Evolutionary conservation across 176 grass and related monocot genomes (phyloP).

Genomic region (Poa annua): DNA sequence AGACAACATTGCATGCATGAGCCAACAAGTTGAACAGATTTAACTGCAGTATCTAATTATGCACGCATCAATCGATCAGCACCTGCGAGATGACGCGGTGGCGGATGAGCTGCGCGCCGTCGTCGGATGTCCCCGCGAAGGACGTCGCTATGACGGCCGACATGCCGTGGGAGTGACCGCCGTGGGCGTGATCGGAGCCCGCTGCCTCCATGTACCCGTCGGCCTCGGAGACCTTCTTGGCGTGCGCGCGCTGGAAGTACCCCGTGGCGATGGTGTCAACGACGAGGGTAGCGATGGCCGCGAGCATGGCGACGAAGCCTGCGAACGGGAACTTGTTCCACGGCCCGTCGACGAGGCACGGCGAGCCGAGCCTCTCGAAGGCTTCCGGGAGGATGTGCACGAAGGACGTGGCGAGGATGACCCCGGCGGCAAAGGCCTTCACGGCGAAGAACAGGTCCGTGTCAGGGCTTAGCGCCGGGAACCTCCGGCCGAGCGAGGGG

Average conservation of each 20-base stretch:
- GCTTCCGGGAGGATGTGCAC: slow-evolving; percentile 78
- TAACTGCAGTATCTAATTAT: neutral
- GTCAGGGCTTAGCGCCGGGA: slow-evolving; percentile 53
- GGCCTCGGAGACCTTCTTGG: neutral
- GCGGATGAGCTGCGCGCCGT: slow-evolving; percentile 49
- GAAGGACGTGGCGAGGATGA: slow-evolving; percentile 79
- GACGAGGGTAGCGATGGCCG: slow-evolving; percentile 66
- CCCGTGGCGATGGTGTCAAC: slow-evolving; percentile 73
- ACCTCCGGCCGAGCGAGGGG: slow-evolving; percentile 47
- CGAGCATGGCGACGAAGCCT: slow-evolving; percentile 62
- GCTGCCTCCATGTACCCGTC: slow-evolving; percentile 11
- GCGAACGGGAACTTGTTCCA: slow-evolving; percentile 69
- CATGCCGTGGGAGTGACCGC: slow-evolving; percentile 42
- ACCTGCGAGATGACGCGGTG: slow-evolving; percentile 77
- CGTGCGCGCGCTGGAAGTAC: slow-evolving; percentile 62
- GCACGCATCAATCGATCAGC: neutral
- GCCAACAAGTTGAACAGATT: neutral
- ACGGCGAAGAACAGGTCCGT: slow-evolving; percentile 59
- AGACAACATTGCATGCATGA: neutral
- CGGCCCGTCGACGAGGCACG: slow-evolving; percentile 56
- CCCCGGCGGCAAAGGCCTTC: slow-evolving; percentile 76
- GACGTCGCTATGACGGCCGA: slow-evolving; percentile 3
- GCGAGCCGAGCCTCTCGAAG: slow-evolving; percentile 52
- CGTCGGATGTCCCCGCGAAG: neutral
- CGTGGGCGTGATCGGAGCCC: slow-evolving; percentile 18